These are phyloP conservation scores for Kwoniella newhampshirensis DNA, from an alignment of 768 basidiomycete genomes.

Conservation along the genomic window DNA sequence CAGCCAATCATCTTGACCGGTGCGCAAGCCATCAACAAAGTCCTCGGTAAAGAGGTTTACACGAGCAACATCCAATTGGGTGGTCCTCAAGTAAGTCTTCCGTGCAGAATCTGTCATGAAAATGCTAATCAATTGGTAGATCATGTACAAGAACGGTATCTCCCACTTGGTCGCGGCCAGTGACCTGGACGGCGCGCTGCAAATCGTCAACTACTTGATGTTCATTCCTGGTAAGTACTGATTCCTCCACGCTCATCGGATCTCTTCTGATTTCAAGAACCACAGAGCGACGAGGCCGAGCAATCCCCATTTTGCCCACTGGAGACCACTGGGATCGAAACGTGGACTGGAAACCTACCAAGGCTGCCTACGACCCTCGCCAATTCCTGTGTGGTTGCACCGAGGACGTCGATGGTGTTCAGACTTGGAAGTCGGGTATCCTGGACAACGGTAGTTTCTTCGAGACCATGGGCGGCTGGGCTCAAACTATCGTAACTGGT, in stretches of 20 bases:
- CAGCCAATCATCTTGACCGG: constrained; percentile 99
- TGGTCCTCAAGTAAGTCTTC: constrained; percentile 70
- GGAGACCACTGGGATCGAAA: constrained; percentile 87
- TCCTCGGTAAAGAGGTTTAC: constrained; percentile 96
- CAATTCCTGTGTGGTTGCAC: constrained; percentile 96
- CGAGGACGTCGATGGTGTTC: constrained; percentile 66
- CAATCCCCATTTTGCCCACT: constrained; percentile 71
- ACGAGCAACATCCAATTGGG: constrained; percentile 98
- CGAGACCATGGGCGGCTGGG: constrained; percentile 98
- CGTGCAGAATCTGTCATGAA: not conserved
- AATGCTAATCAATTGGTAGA: constrained; percentile 50
- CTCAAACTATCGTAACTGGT: constrained; percentile 96
- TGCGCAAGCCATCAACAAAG: constrained; percentile 95
- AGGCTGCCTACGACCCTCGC: constrained; percentile 87
- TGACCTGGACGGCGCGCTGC: constrained; percentile 90
- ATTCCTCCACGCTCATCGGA: constrained; percentile 2
- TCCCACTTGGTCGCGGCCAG: constrained; percentile 93
- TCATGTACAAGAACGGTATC: constrained; percentile 99
- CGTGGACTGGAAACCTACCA: constrained; percentile 84
- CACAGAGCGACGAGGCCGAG: constrained; percentile 63
- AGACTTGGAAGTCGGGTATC: constrained; percentile 81
- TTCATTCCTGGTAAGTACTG: constrained; percentile 70
- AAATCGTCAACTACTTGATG: constrained; percentile 91
- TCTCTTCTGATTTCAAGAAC: not conserved
- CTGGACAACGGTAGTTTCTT: constrained; percentile 98